Conservation (phyloP, 176 grass and related monocot species). For the Eragrostis nindensis region DNA sequence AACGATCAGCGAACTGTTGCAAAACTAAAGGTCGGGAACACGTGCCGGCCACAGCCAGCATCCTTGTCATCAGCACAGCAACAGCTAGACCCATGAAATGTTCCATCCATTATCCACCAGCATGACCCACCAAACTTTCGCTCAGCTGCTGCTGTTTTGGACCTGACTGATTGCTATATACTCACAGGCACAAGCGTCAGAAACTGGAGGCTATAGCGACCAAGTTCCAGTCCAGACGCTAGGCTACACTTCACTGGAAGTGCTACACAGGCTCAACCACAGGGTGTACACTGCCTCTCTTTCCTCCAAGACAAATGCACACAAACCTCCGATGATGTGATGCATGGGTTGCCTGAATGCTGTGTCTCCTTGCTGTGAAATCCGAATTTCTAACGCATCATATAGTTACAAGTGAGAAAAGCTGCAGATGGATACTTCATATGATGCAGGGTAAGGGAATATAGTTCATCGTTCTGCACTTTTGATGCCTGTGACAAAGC, state of each 20-base stretch:
- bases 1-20: too few relatives aligned
- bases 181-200: background rate
- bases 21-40: too few relatives aligned
- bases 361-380: slow-evolving; percentile 17
- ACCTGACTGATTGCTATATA: slow-evolving; percentile 20
- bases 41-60: slow-evolving; percentile 24
- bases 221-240: slow-evolving; percentile 6
- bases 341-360: background rate
- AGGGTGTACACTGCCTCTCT: background rate
- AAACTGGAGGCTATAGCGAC: slow-evolving; percentile 50
- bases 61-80: slow-evolving; percentile 1
- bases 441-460: background rate
- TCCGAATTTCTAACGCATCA: background rate
- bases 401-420: background rate
- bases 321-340: too few relatives aligned
- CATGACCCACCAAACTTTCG: slow-evolving; percentile 42
- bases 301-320: slow-evolving; percentile 14
- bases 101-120: slow-evolving; percentile 54
- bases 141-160: slow-evolving; percentile 8
- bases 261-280: background rate
- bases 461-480: slow-evolving; percentile 14
- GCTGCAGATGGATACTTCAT: background rate
- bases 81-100: slow-evolving; percentile 37
- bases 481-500: slow-evolving; percentile 2
- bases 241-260: background rate